Evolutionary conservation across 805 yeast genomes (phyloP), one percentile per base, ranked within the genome.

Genomic region (Blastobotrys peoriensis): DNA sequence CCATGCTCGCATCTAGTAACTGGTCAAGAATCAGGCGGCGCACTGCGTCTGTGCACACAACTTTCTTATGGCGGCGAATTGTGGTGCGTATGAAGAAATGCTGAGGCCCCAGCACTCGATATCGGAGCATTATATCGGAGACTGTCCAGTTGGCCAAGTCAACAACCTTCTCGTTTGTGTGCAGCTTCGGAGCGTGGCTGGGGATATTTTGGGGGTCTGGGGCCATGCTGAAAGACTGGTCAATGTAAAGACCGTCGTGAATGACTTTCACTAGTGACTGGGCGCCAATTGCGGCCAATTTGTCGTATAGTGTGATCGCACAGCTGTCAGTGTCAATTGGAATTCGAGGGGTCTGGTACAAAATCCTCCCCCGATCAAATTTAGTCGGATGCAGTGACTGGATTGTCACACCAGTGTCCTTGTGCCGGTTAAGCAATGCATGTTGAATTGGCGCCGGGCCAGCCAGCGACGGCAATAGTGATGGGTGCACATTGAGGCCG

Each of bases 401-500:
- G 0, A 93, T 75, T 0, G 96, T 77, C 15, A 87, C 95, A 0
- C 98, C 98, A 0, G 97, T 83, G 15, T 39, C 47, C 0, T 50
- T 28, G 51, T 83, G 88, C 34, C 71, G 70, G 47, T 83, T 76
- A 55, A 89, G 60, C 9, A 93, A 62, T 0, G 96, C 80, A 48
- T 78, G 72, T 49, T 91, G 98, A 3, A 93, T 65, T 0, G 98
- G 98, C 1, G 96, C 83, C 0, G 97, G 81, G 0, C 98, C 98
- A 2, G 87, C 75, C 54, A 85, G 59, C 38, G 65, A 67, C 0
- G 98, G 98, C 5, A 93, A 70, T 4, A 88, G 60, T 0, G 96
- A 87, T 0, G 98, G 98, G 60, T 93, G 98, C 1, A 93, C 87
- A 58, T 93, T 93, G 21, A 93, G 59, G 0, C 97, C 94, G 3